Base-by-base conservation (phyloP, 805 yeast species). In the Clavispora asparagi region DNA sequence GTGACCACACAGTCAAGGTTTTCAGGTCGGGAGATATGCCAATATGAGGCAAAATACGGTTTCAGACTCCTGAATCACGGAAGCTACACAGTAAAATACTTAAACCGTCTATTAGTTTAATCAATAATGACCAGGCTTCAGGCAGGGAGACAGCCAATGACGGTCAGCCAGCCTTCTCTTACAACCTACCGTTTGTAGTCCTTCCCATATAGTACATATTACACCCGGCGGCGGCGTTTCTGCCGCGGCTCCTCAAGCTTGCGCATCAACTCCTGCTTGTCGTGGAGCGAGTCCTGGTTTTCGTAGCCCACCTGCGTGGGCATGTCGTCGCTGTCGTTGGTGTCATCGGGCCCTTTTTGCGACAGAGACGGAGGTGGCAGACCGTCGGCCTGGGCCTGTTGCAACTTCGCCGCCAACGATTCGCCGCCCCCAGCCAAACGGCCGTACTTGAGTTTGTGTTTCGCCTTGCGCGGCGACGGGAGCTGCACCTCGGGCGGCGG, bases 401-500 rank as follows among this genome's bases (percentile, higher is more conserved):
- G 45, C 16, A 54, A 37, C 41, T 50, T 46, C 31, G 50, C 54
- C 23, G 54, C 37, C 29, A 54, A 50, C 26, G 54, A 50, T 36
- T 52, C 53, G 1, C 56, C 56, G 13, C 56, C 49, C 6, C 80
- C 81, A 6, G 68, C 63, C n/a, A 78, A 49, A 30, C 79, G 64
- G 2, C 82, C 80, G 60, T 75, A 76, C 44, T 64, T 70, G 41
- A 58, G 65, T 38, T 67, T 70, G 40, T 73, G 61, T 41, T 71
- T 70, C 10, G 63, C 65, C 47, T 76, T 74, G 19, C 75, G 66
- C 5, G 85, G 85, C 3, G 85, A 80, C 5, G 84, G 83, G 13
- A 79, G 58, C 45, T 67, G 68, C 7, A 71, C 65, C 14, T 66
- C 45, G 4, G 56, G 57, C 25, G 38, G 46, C 13, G 10, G 29